A percentile compares a stretch with the other conserved stretches of the same genome.
Evolutionary conservation across 2,329 filamentous ascomycete genomes (phyloP).

Genomic region (Penicillium fuscoglaucum): DNA sequence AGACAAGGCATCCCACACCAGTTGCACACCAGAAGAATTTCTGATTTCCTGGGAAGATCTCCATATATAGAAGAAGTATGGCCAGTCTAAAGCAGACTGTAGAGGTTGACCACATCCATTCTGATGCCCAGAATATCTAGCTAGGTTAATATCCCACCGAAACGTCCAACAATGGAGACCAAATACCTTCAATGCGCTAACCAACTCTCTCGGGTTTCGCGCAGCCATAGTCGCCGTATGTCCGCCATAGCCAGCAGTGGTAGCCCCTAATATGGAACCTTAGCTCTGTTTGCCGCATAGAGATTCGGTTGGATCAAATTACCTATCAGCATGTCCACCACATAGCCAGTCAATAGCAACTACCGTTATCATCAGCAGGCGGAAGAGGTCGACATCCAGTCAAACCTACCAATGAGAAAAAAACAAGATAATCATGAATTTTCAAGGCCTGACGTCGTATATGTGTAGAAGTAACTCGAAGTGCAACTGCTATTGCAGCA

Average conservation of each 20-base stretch:
- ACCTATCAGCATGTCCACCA: constrained; percentile 7
- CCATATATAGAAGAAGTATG: constrained; percentile 14
- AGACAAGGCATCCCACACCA: constrained; percentile 7
- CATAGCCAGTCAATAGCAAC: constrained; percentile 2
- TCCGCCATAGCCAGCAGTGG: constrained; percentile 5
- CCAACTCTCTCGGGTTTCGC: background rate
- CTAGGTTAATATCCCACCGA: background rate
- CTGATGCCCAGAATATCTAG: constrained; percentile 19
- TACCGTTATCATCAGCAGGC: background rate
- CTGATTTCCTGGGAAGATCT: constrained; percentile 11
- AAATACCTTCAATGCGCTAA: constrained; percentile 9
- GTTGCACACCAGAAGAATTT: constrained; percentile 9
- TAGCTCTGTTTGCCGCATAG: background rate
- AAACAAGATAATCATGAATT: constrained; percentile 10
- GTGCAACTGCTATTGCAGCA: background rate
- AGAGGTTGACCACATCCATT: constrained; percentile 18
- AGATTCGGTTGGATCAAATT: background rate
- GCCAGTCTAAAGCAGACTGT: constrained; percentile 15
- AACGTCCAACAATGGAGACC: accelerated
- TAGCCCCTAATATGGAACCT: background rate
- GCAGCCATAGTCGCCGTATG: constrained; percentile 4
- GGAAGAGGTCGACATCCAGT: background rate
- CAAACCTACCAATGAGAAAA: constrained; percentile 6
- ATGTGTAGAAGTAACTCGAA: constrained; percentile 1
- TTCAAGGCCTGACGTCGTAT: background rate